These are phyloP conservation scores for Prunus kanzakura DNA, from an alignment of 306 rosid genomes.

Conservation along the genomic window DNA sequence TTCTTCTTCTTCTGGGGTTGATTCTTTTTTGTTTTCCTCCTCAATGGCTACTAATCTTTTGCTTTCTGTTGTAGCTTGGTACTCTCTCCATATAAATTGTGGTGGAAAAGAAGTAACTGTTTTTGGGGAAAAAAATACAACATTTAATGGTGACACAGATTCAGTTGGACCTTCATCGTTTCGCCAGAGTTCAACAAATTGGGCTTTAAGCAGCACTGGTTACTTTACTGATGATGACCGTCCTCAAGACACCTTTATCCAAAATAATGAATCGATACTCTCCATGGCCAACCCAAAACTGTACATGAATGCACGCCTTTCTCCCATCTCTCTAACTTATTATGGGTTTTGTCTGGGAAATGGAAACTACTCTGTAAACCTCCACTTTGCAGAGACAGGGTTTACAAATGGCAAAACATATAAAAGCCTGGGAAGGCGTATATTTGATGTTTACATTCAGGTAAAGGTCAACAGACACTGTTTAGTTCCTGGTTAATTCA, in stretches of 20 bases:
- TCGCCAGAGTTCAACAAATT: conserved; percentile 24
- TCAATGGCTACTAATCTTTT: not conserved
- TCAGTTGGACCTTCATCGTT: conserved; percentile 31
- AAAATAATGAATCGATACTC: conserved; percentile 30
- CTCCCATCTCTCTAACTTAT: conserved; percentile 55
- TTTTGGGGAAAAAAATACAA: not conserved
- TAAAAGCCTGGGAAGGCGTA: conserved; percentile 7
- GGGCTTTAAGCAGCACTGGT: conserved; percentile 60
- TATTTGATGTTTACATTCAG: conserved; percentile 48
- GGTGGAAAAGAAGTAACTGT: conserved; percentile 40
- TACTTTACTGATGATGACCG: conserved; percentile 33
- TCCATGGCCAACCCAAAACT: conserved; percentile 31
- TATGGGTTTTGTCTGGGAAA: conserved; percentile 38
- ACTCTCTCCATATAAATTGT: conserved; percentile 58
- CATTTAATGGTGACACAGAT: conserved; percentile 40
- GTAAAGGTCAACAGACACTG: not conserved
- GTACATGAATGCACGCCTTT: conserved; percentile 58
- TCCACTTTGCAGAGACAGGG: conserved; percentile 42
- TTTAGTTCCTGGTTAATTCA: not conserved
- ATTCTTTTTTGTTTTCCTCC: no score
- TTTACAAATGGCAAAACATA: not conserved
- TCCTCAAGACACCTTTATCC: not conserved
- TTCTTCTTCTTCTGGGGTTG: no score
- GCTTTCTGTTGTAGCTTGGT: conserved; percentile 27
- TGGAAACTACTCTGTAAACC: conserved; percentile 36